These are phyloP conservation scores for Magnusiomyces suaveolens DNA, from an alignment of 1,139 yeast genomes.

Conservation along the genomic window DNA sequence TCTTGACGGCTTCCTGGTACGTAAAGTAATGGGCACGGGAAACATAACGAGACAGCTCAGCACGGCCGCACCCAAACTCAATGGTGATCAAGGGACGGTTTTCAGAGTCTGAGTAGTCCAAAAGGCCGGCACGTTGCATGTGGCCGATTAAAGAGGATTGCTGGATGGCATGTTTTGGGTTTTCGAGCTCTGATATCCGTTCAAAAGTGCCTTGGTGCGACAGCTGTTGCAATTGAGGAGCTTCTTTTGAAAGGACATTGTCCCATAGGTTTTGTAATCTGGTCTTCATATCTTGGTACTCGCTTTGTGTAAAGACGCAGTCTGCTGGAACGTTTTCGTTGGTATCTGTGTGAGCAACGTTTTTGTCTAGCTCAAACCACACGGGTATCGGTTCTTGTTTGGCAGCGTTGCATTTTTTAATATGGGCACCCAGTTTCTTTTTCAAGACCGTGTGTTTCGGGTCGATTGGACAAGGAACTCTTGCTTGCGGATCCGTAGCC, in stretches of 20 bases:
- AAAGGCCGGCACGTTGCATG: slow-evolving; percentile 38
- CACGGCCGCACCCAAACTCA: slow-evolving; percentile 90
- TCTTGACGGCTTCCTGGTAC: slow-evolving; percentile 7
- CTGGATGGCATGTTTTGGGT: slow-evolving; percentile 70
- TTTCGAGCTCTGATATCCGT: slow-evolving; percentile 42
- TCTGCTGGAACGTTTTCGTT: background rate
- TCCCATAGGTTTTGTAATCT: slow-evolving; percentile 27
- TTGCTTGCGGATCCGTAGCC: slow-evolving; percentile 28
- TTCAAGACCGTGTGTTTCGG: slow-evolving; percentile 65
- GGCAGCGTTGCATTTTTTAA: slow-evolving; percentile 50
- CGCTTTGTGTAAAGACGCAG: slow-evolving; percentile 4
- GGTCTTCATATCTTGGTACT: slow-evolving; percentile 31
- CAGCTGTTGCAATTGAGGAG: slow-evolving; percentile 15
- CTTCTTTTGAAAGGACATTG: slow-evolving; percentile 11
- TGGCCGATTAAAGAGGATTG: slow-evolving; percentile 76
- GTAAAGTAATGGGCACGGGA: slow-evolving; percentile 36
- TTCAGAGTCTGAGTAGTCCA: slow-evolving; percentile 24
- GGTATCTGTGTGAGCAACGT: slow-evolving; percentile 23
- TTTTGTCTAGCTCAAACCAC: slow-evolving; percentile 40
- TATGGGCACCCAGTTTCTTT: slow-evolving; percentile 46
- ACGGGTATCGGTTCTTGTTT: slow-evolving; percentile 32
- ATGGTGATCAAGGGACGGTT: slow-evolving; percentile 37
- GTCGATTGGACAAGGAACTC: slow-evolving; percentile 74
- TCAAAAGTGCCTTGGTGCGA: slow-evolving; percentile 29
- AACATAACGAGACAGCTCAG: slow-evolving; percentile 68